Base-by-base conservation (phyloP, 31 red algal genomes). In the Asparagopsis taxiformis region DNA sequence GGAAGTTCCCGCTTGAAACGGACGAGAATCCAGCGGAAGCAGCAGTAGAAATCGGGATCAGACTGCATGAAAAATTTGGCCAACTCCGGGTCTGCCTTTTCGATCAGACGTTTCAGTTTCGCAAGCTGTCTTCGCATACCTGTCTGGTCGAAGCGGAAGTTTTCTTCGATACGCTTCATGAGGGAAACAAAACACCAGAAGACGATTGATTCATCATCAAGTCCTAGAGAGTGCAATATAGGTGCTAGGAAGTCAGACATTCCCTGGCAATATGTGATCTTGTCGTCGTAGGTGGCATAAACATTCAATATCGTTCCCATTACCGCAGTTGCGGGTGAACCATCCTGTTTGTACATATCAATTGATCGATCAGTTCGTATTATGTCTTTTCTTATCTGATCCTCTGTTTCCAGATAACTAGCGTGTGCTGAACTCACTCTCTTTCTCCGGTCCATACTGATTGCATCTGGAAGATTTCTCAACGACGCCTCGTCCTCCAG, bases 191-290 rank as follows among this genome's bases (percentile, higher is more conserved):
- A 90, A 62, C 78, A 73, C 82, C 86, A 80, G 51, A 91, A 91
- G 29, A 63, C 62, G 28, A 90, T 5, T 15, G 80, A 80, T 52
- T 90, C 85, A 38, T 93, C 80, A 25, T 85, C 59, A 17, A 11
- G 63, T 1, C 74, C 90, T 10, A 85, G 15, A 1, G 66, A 64
- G 30, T 86, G 69, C 0, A 96, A 15, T 24, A 96, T 43, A 21
- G 92, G 92, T 31, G 92, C 50, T 11, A 89, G 55, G 48, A 90
- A 79, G 62, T 96, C 92, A 2, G 79, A 79, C 92, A 96, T 96
- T 15, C 92, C 92, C 44, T 96, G 92, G 57, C 92, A 96, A 77
- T 96, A 96, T 41, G 79, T 75, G 22, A 90, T 75, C 39, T 36
- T 63, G 22, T 43, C 52, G 33, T 96, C 76, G 55, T 85, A 80